Conservation (phyloP, 1,139 yeast species). For the Pichia sp. region DNA sequence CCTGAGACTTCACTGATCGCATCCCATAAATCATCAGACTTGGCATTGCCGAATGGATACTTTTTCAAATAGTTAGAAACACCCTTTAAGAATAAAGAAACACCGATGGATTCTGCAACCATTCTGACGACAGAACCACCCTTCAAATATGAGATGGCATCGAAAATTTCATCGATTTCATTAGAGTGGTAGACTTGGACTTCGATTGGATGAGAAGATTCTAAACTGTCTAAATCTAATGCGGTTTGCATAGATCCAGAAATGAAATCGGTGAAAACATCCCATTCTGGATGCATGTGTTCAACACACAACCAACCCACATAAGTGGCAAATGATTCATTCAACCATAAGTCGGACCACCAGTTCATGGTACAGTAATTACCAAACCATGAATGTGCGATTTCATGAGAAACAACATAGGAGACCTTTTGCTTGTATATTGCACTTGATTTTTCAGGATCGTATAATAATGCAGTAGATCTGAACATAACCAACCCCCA, state of each 20-base stretch:
- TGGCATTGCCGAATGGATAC: slow-evolving; percentile 50
- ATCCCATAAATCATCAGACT: slow-evolving; percentile 52
- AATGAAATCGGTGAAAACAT: slow-evolving; percentile 54
- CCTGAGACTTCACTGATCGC: slow-evolving; percentile 48
- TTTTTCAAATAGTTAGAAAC: slow-evolving; percentile 51
- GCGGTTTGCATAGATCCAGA: slow-evolving; percentile 52
- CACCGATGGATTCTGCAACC: slow-evolving; percentile 54
- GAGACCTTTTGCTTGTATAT: slow-evolving; percentile 51
- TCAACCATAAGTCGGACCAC: slow-evolving; percentile 66
- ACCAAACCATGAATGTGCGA: slow-evolving; percentile 70
- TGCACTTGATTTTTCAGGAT: slow-evolving; percentile 44
- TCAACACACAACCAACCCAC: slow-evolving; percentile 54
- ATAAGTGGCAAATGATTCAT: slow-evolving; percentile 65
- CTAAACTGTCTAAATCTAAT: slow-evolving; percentile 49
- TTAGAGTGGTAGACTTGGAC: slow-evolving; percentile 54
- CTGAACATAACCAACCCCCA: slow-evolving; percentile 58
- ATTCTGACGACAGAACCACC: slow-evolving; percentile 56
- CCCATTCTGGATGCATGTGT: slow-evolving; percentile 56
- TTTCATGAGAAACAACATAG: slow-evolving; percentile 58
- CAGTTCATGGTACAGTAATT: slow-evolving; percentile 62
- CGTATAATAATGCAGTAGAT: slow-evolving; percentile 51
- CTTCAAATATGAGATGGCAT: slow-evolving; percentile 53
- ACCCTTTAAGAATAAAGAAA: slow-evolving; percentile 49
- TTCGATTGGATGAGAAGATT: slow-evolving; percentile 58
- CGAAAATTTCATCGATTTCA: slow-evolving; percentile 58